Evolutionary conservation across 2,329 filamentous ascomycete species (phyloP), one percentile per base, ranked within the genome.

Genomic region (Exophiala phaeomuriformis): DNA sequence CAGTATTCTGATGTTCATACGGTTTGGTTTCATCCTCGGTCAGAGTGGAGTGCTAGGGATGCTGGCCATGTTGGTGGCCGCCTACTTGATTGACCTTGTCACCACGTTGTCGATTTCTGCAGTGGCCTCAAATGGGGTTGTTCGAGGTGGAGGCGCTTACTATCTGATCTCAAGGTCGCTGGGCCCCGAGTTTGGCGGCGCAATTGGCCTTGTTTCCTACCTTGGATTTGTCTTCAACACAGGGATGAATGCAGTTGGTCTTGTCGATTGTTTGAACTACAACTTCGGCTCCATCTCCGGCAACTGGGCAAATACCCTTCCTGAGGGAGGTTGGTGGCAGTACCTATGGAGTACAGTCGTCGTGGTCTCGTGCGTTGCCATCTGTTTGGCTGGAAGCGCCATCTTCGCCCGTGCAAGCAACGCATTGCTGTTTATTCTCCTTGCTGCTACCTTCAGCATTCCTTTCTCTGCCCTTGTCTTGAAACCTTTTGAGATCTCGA

Each of bases 1-100:
- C 61, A 91, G 87, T 63, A 94, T 95, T 69, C 78, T 95, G 57
- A 94, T 95, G 88, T 95, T 95, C 71, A 75, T 95, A 63, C 82
- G 89, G 27, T 95, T 95, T 68, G 88, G 89, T 27, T 83, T 89
- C 63, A 87, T 95, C 53, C 75, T 94, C 27, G 89, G 88, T 5
- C 85, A 91, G 66, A 79, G 85, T 58, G 89, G 89, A 27, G 75
- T 94, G 42, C 60, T 91, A 41, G 89, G 88, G 47, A 93, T 90
- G 69, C 74, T 94, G 66, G 85, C 86, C 87, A 73, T 68, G 75
- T 79, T 95, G 55, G 65, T 86, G 55, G 76, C 80, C 40, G 85
- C 86, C n/a, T 95, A 94, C 66, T 71, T 81, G 10, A 85, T 95
- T 61, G 85, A 93, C 66, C 76, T 93, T n/a, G 75, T 94, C 49